Evolutionary conservation across 805 yeast species (phyloP), one percentile per base, ranked within the genome.

Genomic region (Debaryomyces tyrocola): DNA sequence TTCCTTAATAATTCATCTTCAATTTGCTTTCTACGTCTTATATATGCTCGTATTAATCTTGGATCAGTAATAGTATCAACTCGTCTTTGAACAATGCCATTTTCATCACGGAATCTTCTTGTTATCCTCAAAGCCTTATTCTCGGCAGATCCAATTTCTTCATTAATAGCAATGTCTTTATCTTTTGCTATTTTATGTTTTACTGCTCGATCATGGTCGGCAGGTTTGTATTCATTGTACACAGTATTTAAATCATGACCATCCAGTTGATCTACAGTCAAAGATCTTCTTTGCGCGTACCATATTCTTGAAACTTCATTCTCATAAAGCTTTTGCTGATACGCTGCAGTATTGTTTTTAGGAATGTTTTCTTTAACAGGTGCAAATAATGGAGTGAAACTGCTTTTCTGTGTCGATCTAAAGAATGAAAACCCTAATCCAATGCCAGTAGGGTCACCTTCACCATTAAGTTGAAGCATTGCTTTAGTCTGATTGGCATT

Each of bases 401-500:
- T 96, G 59, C 96, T 96, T 65, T 92, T 94, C 89, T 92, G 95
- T 0, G 97, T 89, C 0, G 97, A 87, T 53, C 91, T 79, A 56
- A 91, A 74, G 54, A 92, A 87, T 8, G 96, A 89, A 54, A 87
- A 87, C 0, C 92, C 96, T 53, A 89, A 87, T 2, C 96, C 94
- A 52, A 87, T 82, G 20, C 96, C 96, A 0, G 96, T 83, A 1
- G 96, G 96, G 63, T 94, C 98, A 41, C 98, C 98, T 44, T 85
- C 91, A 11, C 97, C 97, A 60, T 89, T 89, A 20, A 94, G 79
- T 60, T 90, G 97, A 37, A 94, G 75, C 97, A 94, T 94, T 0
- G 97, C 95, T 58, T 95, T 91, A 45, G 97, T 96, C 62, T 91
- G 98, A 20, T 96, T 90, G 2, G 98, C 94, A 63, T 84, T 88